These are phyloP conservation scores for Lotus japonicus DNA, from an alignment of 306 rosid species.

Conservation along the genomic window DNA sequence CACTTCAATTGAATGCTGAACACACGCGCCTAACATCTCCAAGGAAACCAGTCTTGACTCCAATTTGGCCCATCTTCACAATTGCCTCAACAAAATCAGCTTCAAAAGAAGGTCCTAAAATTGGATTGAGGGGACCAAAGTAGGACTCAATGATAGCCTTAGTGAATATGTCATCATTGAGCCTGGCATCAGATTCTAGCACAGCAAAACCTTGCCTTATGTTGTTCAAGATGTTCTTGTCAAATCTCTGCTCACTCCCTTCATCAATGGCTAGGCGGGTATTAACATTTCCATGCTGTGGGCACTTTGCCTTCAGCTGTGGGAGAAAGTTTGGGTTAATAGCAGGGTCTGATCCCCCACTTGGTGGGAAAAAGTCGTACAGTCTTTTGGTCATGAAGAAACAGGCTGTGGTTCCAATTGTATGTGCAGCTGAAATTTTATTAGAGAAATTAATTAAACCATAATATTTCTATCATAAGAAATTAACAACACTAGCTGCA, in stretches of 20 bases:
- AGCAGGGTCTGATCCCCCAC: conserved; percentile 63
- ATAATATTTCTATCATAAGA: background rate
- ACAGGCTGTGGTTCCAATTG: conserved; percentile 92
- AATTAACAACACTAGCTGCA: background rate
- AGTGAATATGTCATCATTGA: conserved; percentile 47
- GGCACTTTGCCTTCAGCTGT: conserved; percentile 41
- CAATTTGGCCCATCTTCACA: conserved; percentile 74
- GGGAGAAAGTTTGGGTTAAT: conserved; percentile 46
- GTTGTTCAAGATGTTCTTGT: conserved; percentile 51
- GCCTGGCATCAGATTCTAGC: conserved; percentile 77
- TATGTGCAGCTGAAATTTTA: conserved; percentile 62
- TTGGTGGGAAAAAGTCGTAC: conserved; percentile 49
- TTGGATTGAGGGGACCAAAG: conserved; percentile 27
- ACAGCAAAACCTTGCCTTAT: conserved; percentile 67
- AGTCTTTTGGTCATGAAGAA: conserved; percentile 74
- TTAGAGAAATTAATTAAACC: background rate
- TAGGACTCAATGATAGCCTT: conserved; percentile 50
- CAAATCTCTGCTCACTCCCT: conserved; percentile 47
- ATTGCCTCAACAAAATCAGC: conserved; percentile 56
- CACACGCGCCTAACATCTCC: conserved; percentile 62
- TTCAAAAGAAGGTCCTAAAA: conserved; percentile 52
- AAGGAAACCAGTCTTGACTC: conserved; percentile 54
- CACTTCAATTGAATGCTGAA: conserved; percentile 30
- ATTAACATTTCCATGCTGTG: conserved; percentile 47
- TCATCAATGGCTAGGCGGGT: conserved; percentile 44